These are phyloP conservation scores for Schoenoplectus triqueter DNA, from an alignment of 202 grass and related monocot genomes.

Conservation along the genomic window DNA sequence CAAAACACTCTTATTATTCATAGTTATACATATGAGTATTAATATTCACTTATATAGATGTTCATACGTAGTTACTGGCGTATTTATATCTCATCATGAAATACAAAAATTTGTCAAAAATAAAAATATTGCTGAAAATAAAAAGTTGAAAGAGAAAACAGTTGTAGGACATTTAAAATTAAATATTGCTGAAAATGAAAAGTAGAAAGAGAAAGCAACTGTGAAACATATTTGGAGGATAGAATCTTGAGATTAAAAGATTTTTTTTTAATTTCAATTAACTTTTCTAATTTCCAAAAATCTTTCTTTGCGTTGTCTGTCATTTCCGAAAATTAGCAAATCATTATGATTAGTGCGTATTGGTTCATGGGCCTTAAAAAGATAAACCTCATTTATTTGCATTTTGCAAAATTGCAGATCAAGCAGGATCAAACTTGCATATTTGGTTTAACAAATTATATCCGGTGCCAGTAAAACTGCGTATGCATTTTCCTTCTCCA, in stretches of 20 bases:
- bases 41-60: too few relatives aligned
- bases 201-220: too few relatives aligned
- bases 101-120: too few relatives aligned
- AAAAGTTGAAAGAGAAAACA: too few relatives aligned
- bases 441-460: neutral
- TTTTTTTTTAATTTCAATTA: neutral
- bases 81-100: too few relatives aligned
- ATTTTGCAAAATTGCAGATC: neutral
- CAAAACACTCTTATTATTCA: too few relatives aligned
- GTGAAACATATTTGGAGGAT: neutral
- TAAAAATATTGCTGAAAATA: too few relatives aligned
- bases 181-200: too few relatives aligned
- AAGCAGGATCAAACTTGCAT: neutral
- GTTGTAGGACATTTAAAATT: too few relatives aligned
- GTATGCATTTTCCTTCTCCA: neutral
- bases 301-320: neutral
- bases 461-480: neutral
- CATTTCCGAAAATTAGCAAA: neutral
- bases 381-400: neutral
- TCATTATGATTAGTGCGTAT: neutral
- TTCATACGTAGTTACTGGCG: too few relatives aligned
- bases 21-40: too few relatives aligned
- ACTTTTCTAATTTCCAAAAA: neutral
- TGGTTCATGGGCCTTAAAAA: neutral
- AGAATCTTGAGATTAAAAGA: neutral